Conservation (phyloP, 2,329 filamentous ascomycete genomes). For the Talaromyces sp. region DNA sequence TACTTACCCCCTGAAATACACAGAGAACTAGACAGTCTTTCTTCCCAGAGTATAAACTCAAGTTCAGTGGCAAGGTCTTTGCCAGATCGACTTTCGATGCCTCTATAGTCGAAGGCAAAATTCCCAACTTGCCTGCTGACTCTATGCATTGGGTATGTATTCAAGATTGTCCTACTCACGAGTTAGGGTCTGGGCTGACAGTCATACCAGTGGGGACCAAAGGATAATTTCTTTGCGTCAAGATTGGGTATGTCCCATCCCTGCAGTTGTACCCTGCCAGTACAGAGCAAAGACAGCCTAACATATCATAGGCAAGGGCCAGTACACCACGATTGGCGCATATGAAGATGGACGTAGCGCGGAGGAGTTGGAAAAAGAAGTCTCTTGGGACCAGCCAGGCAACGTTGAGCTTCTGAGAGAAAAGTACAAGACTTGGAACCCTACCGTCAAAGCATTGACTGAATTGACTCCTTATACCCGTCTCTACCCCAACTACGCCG, state of each 20-base stretch:
- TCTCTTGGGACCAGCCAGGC: slow-evolving; percentile 39
- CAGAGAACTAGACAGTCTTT: slow-evolving; percentile 36
- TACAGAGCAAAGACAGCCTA: neutral
- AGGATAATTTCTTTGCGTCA: slow-evolving; percentile 43
- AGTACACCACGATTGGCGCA: slow-evolving; percentile 42
- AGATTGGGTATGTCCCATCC: slow-evolving; percentile 29
- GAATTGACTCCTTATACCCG: slow-evolving; percentile 38
- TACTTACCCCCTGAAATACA: neutral
- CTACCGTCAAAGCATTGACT: slow-evolving; percentile 37
- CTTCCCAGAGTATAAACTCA: slow-evolving; percentile 36
- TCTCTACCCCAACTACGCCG: slow-evolving; percentile 43
- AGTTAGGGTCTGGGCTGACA: neutral
- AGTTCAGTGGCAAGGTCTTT: slow-evolving; percentile 43
- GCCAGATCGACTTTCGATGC: slow-evolving; percentile 44
- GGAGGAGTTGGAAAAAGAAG: slow-evolving; percentile 25
- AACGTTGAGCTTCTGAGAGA: slow-evolving; percentile 33
- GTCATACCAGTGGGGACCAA: slow-evolving; percentile 35
- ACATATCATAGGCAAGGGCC: slow-evolving; percentile 23
- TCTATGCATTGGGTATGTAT: slow-evolving; percentile 37
- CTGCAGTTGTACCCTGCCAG: neutral
- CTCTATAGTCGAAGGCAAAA: slow-evolving; percentile 33
- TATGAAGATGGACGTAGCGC: slow-evolving; percentile 36
- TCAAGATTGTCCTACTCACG: neutral
- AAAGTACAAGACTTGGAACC: slow-evolving; percentile 40
- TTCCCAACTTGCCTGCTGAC: slow-evolving; percentile 38